Conservation (phyloP, 441 rosid genomes). For the Arabidopsis lyrata region DNA sequence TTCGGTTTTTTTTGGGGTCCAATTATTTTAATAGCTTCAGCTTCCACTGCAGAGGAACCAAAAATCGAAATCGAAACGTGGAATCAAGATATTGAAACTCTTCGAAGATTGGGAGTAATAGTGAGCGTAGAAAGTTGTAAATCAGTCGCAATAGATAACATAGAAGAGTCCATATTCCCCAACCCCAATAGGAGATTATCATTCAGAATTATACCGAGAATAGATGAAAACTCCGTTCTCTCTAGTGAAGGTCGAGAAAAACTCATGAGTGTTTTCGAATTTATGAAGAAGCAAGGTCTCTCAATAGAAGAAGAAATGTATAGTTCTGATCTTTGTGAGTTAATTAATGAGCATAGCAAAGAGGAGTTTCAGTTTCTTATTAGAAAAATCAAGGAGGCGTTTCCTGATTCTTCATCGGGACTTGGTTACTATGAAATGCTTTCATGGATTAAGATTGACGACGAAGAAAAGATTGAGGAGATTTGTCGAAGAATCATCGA, state of each 20-base stretch:
- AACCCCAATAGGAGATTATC: no score
- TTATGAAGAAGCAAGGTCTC: constrained; percentile 69
- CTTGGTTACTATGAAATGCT: no score
- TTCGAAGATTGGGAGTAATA: background rate
- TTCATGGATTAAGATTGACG: no score
- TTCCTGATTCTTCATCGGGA: no score
- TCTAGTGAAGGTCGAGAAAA: constrained; percentile 38
- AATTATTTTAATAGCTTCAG: no score
- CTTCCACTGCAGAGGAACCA: background rate
- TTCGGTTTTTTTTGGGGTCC: no score
- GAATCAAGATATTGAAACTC: background rate
- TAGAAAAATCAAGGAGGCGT: no score
- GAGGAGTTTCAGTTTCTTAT: constrained; percentile 51
- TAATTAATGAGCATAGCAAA: constrained; percentile 54
- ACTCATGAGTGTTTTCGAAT: constrained; percentile 53
- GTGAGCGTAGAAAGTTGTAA: background rate
- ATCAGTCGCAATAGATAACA: background rate
- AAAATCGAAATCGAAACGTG: background rate
- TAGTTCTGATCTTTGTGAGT: constrained; percentile 58
- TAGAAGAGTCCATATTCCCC: no score
- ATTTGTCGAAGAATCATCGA: no score
- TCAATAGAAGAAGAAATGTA: constrained; percentile 57
- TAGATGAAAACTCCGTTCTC: background rate
- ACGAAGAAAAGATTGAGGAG: no score
- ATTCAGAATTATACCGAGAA: no score